phyloP scores from a whole-genome alignment of 2,329 filamentous ascomycete genomes.

The Botrytis fragariae region DNA sequence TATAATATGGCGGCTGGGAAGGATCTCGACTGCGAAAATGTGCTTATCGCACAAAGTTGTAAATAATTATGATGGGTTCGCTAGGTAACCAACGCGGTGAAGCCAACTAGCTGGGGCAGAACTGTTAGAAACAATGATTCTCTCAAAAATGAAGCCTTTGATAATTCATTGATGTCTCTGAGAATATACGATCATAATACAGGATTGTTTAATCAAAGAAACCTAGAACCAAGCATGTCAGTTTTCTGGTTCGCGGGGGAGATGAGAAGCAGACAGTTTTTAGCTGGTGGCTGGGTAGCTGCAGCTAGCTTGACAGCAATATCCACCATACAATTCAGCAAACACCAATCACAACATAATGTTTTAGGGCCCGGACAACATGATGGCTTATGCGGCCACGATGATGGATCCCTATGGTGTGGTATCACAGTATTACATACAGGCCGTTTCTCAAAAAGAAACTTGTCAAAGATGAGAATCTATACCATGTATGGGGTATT shows the following conservation, averaged over 20 bases:
- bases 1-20: not conserved
- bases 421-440: not conserved
- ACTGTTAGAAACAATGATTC: not conserved
- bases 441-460: not conserved
- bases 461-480: not conserved
- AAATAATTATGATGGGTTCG: slow-evolving; percentile 17
- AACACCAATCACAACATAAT: slow-evolving; percentile 2
- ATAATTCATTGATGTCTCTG: not conserved
- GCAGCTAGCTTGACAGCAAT: slow-evolving; percentile 14
- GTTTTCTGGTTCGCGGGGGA: slow-evolving; percentile 19
- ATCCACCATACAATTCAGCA: not conserved
- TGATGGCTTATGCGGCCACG: not conserved
- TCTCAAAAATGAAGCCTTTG: slow-evolving; percentile 17
- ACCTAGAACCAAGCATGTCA: slow-evolving; percentile 12
- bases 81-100: slow-evolving; percentile 17
- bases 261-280: slow-evolving; percentile 14
- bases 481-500: not conserved
- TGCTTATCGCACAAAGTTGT: slow-evolving; percentile 11
- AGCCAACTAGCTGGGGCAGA: not conserved
- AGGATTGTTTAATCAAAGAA: not conserved
- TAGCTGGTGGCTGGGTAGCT: slow-evolving; percentile 19
- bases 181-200: not conserved
- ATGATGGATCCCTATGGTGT: not conserved
- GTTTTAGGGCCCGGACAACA: not conserved
- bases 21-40: slow-evolving; percentile 12